Percentiles rank a stretch among this genome's conserved stretches.
Evolutionary conservation across 108 stramenopile genomes (phyloP).

Genomic region (Cyclotella distinguenda): DNA sequence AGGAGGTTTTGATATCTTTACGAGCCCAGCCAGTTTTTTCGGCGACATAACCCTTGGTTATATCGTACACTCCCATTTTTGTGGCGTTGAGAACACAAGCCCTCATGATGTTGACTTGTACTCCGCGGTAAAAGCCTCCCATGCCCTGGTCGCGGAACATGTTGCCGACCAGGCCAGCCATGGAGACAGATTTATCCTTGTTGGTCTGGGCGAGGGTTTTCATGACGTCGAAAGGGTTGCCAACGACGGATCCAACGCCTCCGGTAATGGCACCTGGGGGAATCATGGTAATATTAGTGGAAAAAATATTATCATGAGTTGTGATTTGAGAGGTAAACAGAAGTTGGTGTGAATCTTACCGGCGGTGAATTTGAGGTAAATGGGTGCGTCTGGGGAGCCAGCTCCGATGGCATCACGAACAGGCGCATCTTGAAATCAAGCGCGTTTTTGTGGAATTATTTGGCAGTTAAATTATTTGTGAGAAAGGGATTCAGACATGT

Average conservation of each 20-base stretch:
- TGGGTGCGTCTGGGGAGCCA: constrained; percentile 63
- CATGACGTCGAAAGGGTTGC: constrained; percentile 91
- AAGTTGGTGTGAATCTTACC: too few species aligned
- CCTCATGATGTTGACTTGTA: constrained; percentile 78
- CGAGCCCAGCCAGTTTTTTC: constrained; percentile 69
- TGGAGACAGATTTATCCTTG: constrained; percentile 51
- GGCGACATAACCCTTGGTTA: constrained; percentile 79
- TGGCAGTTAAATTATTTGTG: neutral
- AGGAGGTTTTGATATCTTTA: constrained; percentile 67
- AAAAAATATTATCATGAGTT: too few species aligned
- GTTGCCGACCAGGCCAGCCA: constrained; percentile 53
- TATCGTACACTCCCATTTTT: constrained; percentile 91
- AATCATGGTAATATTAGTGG: too few species aligned
- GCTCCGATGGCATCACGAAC: constrained; percentile 78
- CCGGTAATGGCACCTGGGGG: constrained; percentile 85
- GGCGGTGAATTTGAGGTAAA: constrained; percentile 82
- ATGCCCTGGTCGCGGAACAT: constrained; percentile 86
- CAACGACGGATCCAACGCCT: constrained; percentile 75
- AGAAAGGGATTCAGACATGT: neutral
- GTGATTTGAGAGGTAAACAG: too few species aligned
- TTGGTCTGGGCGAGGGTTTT: constrained; percentile 88
- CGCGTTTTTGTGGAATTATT: neutral
- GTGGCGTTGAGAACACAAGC: constrained; percentile 93
- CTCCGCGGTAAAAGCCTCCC: constrained; percentile 88
- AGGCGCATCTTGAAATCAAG: constrained; percentile 37